Percentiles rank a stretch among this genome's conserved stretches.
These are phyloP conservation scores for Eucalyptus cloeziana DNA, from an alignment of 345 rosid species.

Conservation along the genomic window DNA sequence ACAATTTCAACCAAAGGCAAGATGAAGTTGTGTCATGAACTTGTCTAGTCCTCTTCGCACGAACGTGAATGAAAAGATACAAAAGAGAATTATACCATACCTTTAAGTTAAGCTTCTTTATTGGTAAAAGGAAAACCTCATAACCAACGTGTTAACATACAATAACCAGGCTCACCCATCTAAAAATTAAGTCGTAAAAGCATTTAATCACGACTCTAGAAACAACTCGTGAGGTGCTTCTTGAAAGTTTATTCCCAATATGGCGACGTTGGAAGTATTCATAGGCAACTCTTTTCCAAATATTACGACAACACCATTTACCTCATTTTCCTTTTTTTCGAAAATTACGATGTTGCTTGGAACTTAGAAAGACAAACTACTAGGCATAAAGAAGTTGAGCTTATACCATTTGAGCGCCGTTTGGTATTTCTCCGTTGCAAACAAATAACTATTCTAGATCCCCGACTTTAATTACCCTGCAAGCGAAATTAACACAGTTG, in stretches of 20 bases:
- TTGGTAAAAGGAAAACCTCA: not conserved
- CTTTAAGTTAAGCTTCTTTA: not conserved
- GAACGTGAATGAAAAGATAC: not conserved
- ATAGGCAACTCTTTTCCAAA: not conserved
- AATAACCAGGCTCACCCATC: not conserved
- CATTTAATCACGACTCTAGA: not conserved
- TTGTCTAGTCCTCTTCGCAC: not conserved
- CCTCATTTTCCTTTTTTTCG: fast-evolving
- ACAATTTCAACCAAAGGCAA: not conserved
- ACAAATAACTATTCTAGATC: too few species aligned
- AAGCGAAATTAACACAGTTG: too few species aligned
- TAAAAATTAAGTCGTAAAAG: not conserved
- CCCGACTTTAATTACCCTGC: fast-evolving
- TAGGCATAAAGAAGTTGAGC: not conserved
- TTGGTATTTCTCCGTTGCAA: too few species aligned
- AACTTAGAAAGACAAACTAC: not conserved
- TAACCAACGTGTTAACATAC: not conserved
- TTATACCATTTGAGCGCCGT: too few species aligned
- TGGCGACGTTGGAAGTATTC: not conserved
- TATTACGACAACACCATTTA: not conserved
- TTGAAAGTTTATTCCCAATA: not conserved
- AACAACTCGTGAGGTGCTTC: not conserved
- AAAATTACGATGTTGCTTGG: not conserved
- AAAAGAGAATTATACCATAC: not conserved
- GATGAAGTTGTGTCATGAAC: not conserved